These are phyloP conservation scores for Trifolium fragiferum DNA, from an alignment of 306 rosid genomes.

Conservation along the genomic window DNA sequence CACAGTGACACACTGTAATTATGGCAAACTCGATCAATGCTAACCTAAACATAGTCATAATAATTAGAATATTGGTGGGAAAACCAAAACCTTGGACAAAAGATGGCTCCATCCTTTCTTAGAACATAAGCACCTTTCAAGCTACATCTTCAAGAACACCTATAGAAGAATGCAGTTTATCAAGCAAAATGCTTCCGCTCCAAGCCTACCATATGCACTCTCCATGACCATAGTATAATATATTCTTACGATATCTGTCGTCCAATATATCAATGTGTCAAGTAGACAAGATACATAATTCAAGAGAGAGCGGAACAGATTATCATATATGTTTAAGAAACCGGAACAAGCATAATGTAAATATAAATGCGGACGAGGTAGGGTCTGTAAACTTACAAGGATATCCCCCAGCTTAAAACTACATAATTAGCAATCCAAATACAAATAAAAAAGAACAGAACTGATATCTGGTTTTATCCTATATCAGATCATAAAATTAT, in stretches of 20 bases:
- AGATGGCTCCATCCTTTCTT: neutral
- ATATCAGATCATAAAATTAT: neutral
- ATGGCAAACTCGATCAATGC: neutral
- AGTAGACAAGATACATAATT: too few species aligned
- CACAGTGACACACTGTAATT: neutral
- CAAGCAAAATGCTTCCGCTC: neutral
- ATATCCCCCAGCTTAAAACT: neutral
- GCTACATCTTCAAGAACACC: neutral
- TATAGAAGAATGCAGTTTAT: neutral
- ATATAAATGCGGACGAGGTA: neutral
- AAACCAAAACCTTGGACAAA: neutral
- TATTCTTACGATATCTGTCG: too few species aligned
- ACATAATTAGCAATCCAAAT: neutral
- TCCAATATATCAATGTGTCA: too few species aligned
- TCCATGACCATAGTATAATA: neutral
- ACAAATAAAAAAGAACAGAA: conserved; percentile 24
- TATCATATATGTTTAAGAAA: neutral
- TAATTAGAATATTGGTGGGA: neutral
- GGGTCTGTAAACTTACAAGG: neutral
- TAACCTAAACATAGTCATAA: neutral
- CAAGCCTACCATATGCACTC: neutral
- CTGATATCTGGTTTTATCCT: neutral
- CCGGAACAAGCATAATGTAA: neutral
- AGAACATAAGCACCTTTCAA: neutral
- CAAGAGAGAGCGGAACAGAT: too few species aligned